Base-by-base conservation (phyloP, 2,329 filamentous ascomycete species). In the Lachnum nothofagi region DNA sequence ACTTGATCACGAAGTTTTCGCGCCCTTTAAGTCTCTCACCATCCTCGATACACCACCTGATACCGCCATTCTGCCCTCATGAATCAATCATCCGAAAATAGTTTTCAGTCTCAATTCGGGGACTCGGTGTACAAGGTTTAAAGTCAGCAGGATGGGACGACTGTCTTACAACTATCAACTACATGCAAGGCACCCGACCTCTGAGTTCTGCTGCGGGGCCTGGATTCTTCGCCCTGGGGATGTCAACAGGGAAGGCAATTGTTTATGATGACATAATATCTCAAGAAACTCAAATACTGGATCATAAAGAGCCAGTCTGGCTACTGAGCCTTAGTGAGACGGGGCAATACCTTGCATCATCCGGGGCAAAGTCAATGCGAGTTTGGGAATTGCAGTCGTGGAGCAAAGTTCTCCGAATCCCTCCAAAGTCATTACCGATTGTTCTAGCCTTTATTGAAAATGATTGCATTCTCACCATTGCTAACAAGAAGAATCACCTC, bases 211-310 rank as follows among this genome's bases (percentile, higher is more conserved):
- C n/a, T 9, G 23, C 35, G 12, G 20, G 23, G 4, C 35, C 16
- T 8, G 16, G 9, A 8, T 12, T 5, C 9, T 22, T 46, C 33
- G 16, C 33, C 7, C 23, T 37, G 8, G 10, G 38, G 12, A 17
- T 25, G 14, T 22, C n/a, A 19, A 33, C 42, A 16, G 37, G 45
- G 12, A 34, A 9, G 6, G 25, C 63, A 5, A 53, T 57, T 33
- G 25, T 63, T 2, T 60, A 60, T 23, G 51, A 60, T 20, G 52
- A 54, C 1, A 42, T 50, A 1, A 59, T 53, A 1, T 62, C 62
- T n/a, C 51, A 61, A 42, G 49, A 64, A 41, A 4, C 16, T 2
- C 6, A 19, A 7, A 17, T 4, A 37, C 22, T 47, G 5, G 10
- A 27, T 7, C 45, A 47, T 17, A 16, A 19, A 7, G 45, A 47